Conservation (phyloP, 305 asterid genomes). For the Rubia occidens region DNA sequence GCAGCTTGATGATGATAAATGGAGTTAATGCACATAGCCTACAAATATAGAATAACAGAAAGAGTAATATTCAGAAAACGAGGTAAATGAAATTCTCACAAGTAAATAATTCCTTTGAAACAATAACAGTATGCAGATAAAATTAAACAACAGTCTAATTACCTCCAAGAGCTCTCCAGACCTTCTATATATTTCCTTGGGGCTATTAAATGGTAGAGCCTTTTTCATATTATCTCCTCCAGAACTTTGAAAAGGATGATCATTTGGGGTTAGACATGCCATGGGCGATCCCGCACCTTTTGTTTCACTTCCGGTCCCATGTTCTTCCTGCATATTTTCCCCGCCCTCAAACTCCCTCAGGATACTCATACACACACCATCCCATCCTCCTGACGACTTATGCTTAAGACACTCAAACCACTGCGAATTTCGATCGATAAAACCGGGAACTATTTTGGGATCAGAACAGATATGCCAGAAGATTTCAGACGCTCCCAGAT, state of each 20-base stretch:
- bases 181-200: slow-evolving; percentile 68
- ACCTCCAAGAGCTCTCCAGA: slow-evolving; percentile 97
- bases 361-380: slow-evolving; percentile 51
- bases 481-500: slow-evolving; percentile 38
- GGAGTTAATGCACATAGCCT: slow-evolving; percentile 90
- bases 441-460: slow-evolving; percentile 41
- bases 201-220: slow-evolving; percentile 58
- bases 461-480: slow-evolving; percentile 48
- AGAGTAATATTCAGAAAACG: neutral
- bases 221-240: slow-evolving; percentile 44
- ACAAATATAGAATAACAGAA: slow-evolving; percentile 22
- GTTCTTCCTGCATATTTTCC: slow-evolving; percentile 59
- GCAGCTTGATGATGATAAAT: slow-evolving; percentile 76
- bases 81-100: neutral
- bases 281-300: slow-evolving; percentile 75
- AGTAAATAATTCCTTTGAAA: slow-evolving; percentile 14
- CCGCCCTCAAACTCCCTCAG: slow-evolving; percentile 58
- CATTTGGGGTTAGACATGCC: slow-evolving; percentile 73
- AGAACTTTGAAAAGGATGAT: slow-evolving; percentile 70
- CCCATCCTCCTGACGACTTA: slow-evolving; percentile 61
- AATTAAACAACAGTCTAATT: slow-evolving; percentile 7
- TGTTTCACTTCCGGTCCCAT: slow-evolving; percentile 49
- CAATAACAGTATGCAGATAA: slow-evolving; percentile 22
- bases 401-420: slow-evolving; percentile 51
- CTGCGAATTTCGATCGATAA: slow-evolving; percentile 42